Evolutionary conservation across 2,329 filamentous ascomycete genomes (phyloP).

Genomic region (Phialocephala subalpina): DNA sequence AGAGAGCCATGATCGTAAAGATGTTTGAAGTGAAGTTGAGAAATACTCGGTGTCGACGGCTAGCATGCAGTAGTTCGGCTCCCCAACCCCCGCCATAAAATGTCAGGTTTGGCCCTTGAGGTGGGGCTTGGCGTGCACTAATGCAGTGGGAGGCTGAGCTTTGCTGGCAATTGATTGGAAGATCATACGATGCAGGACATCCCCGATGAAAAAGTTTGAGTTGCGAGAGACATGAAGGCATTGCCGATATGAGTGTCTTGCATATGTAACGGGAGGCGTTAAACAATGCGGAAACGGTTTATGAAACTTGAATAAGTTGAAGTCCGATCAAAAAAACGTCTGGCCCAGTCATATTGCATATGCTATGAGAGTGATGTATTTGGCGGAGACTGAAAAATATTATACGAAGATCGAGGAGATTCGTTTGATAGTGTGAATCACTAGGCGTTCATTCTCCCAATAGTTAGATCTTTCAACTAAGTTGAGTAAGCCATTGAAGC

Average conservation of each 20-base stretch:
- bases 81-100: not conserved
- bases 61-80: not conserved
- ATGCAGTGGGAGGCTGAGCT: not conserved
- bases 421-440: too few relatives aligned
- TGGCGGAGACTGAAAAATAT: too few relatives aligned
- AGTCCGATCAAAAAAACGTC: not conserved
- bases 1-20: not conserved
- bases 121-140: not conserved
- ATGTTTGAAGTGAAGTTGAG: not conserved
- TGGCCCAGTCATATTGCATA: too few relatives aligned
- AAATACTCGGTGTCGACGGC: constrained; percentile 3
- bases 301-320: not conserved
- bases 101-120: not conserved
- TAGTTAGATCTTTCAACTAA: too few relatives aligned
- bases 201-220: not conserved
- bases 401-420: too few relatives aligned
- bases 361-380: too few relatives aligned
- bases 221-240: constrained; percentile 10
- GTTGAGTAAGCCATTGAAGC: too few relatives aligned
- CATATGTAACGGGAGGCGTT: not conserved
- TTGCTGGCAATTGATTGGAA: not conserved
- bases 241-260: constrained; percentile 6
- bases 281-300: not conserved
- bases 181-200: constrained; percentile 2
- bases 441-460: too few relatives aligned